Base-by-base conservation (phyloP, 768 basidiomycete species). In the Gloeopeniophorella convolvens region DNA sequence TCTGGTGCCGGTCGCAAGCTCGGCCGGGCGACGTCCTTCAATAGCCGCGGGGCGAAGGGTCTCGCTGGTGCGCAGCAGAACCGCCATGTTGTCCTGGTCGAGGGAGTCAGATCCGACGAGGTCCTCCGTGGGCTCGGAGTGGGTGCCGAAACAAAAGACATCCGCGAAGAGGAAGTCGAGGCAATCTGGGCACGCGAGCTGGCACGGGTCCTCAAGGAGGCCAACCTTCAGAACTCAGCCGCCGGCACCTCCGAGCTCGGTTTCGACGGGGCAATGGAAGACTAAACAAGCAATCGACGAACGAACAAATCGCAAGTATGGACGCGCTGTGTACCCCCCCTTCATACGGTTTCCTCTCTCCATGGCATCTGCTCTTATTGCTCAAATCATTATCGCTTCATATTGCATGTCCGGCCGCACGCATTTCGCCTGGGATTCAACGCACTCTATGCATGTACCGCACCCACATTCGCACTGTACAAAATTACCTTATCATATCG, bases 41-140 rank as follows among this genome's bases (percentile, higher is more conserved):
- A 72, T 63, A 37, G 65, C 61, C 47, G 64, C 46, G 28, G 59
- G 46, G 21, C 47, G 50, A 55, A 70, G 63, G 50, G 50, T 36
- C 40, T 48, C 13, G 0, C 24, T 3, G n/a, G 52, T 21, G 44
- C 47, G n/a, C 27, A 62, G 2, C 60, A 59, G 36, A 60, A 65
- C 15, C 65, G 60, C 36, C 78, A 81, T 42, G 75, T 85, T 18
- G 71, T 68, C 41, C 69, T 89, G 30, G 76, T 73, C 3, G 73
- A 79, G n/a, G 80, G 80, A 21, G 71, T 87, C 24, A 76, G 83
- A 60, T 66, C 67, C 3, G 84, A 85, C 27, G 87, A 89, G 58
- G 72, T 87, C 5, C 65, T 82, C n/a, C 76, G 84, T 35, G 86
- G 85, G 0, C 62, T 89, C 31, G 86, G 85, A 10, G 69, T 83